Evolutionary conservation across 1,139 yeast genomes (phyloP).

Genomic region (Candida labiduridarum): DNA sequence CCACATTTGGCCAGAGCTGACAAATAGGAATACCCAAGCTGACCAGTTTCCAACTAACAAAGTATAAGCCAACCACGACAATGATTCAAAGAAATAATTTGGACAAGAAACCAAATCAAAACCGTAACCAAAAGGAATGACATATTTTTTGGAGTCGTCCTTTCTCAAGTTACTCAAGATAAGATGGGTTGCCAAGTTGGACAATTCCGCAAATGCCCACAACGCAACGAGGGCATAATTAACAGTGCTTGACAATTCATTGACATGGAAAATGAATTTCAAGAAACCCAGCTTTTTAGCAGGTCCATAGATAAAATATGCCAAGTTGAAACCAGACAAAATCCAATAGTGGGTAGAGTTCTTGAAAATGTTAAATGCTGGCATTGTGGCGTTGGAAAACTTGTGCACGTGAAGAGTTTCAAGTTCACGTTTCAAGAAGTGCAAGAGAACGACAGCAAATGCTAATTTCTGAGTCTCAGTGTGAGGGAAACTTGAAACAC

Average conservation of each 20-base stretch:
- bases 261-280: constrained; percentile 34
- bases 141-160: constrained; percentile 37
- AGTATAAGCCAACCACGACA: constrained; percentile 72
- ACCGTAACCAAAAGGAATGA: constrained; percentile 50
- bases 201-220: constrained; percentile 69
- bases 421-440: constrained; percentile 82
- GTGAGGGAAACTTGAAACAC: constrained; percentile 15
- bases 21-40: constrained; percentile 66
- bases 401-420: constrained; percentile 84
- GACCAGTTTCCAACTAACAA: constrained; percentile 78
- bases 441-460: constrained; percentile 61
- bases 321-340: constrained; percentile 73
- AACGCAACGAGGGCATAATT: constrained; percentile 38
- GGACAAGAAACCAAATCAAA: constrained; percentile 62
- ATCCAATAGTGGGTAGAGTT: constrained; percentile 92
- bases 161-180: constrained; percentile 60
- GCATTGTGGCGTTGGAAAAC: constrained; percentile 92
- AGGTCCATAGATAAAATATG: constrained; percentile 74
- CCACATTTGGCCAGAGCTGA: constrained; percentile 79
- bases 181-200: constrained; percentile 72
- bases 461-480: constrained; percentile 56
- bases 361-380: constrained; percentile 80
- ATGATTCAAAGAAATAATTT: constrained; percentile 85
- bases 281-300: constrained; percentile 11
- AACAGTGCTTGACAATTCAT: constrained; percentile 26